A percentile compares a stretch with the other conserved stretches of the same genome.
Evolutionary conservation across 148 eudicot species (phyloP).

Genomic region (Simmondsia chinensis): DNA sequence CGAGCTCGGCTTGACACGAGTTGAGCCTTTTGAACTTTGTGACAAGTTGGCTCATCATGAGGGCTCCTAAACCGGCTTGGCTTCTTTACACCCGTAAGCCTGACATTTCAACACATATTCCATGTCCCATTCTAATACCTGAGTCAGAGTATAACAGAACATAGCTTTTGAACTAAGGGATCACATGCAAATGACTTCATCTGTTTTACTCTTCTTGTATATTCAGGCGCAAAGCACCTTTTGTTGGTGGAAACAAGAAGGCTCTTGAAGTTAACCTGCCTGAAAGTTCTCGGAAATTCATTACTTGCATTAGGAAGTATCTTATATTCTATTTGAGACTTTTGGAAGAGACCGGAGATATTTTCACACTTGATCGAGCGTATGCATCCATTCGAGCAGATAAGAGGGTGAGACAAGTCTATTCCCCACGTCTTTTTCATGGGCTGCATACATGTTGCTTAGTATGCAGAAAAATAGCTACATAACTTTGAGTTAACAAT

Average conservation of each 20-base stretch:
- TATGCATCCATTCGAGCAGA: slow-evolving; percentile 75
- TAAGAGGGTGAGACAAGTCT: slow-evolving; percentile 61
- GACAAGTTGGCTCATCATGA: no score
- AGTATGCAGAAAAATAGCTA: no score
- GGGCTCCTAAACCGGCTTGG: no score
- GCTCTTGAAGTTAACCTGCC: slow-evolving; percentile 87
- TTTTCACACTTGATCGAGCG: slow-evolving; percentile 82
- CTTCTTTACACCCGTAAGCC: no score
- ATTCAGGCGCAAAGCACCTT: slow-evolving; percentile 76
- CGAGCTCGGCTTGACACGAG: no score
- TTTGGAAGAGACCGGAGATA: slow-evolving; percentile 86
- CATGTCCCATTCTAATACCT: no score
- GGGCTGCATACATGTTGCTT: no score
- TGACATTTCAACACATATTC: no score
- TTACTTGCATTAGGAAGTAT: slow-evolving; percentile 91
- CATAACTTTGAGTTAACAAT: no score
- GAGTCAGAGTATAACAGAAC: no score
- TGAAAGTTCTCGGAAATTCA: slow-evolving; percentile 92
- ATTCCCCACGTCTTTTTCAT: slow-evolving; percentile 3
- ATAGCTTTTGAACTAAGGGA: background rate
- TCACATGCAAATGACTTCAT: background rate
- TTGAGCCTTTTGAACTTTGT: no score
- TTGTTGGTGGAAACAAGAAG: slow-evolving; percentile 58
- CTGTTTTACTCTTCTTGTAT: slow-evolving; percentile 13
- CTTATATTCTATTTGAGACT: slow-evolving; percentile 75